phyloP scores from a whole-genome alignment of 306 rosid genomes.

The Mimosa bimucronata region DNA sequence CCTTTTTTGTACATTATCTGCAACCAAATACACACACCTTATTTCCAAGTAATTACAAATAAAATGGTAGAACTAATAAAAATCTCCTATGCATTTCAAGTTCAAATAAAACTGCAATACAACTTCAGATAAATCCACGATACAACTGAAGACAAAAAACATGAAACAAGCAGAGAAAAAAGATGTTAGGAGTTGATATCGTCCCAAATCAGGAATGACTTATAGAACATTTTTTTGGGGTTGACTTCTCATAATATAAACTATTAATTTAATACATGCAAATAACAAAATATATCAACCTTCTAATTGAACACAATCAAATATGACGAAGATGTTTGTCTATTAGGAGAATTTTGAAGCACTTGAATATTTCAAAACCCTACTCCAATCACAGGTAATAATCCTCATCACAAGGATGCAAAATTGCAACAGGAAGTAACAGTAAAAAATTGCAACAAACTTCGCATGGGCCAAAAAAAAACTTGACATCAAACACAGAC shows the following conservation, averaged over 20 bases:
- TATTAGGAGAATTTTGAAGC: not conserved
- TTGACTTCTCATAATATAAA: not conserved
- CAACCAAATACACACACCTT: slow-evolving; percentile 34
- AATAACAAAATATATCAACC: not conserved
- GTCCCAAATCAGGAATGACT: not conserved
- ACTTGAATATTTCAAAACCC: not conserved
- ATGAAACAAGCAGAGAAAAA: not conserved
- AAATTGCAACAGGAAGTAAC: not conserved
- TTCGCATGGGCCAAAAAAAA: not conserved
- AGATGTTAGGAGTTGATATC: not conserved
- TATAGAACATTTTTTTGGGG: not conserved
- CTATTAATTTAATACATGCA: not conserved
- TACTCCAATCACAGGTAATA: not conserved
- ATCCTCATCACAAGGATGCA: not conserved
- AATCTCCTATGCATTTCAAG: not conserved
- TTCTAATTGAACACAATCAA: not conserved
- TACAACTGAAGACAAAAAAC: not conserved
- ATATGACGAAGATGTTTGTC: too few species aligned
- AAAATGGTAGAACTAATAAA: not conserved
- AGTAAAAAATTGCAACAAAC: not conserved
- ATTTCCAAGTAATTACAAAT: not conserved
- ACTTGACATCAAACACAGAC: not conserved
- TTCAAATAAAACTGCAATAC: not conserved
- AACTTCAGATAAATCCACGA: not conserved
- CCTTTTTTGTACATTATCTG: slow-evolving; percentile 81